Evolutionary conservation across 768 basidiomycete genomes (phyloP), one percentile per base, ranked within the genome.

Genomic region (Termitomyces sp.): DNA sequence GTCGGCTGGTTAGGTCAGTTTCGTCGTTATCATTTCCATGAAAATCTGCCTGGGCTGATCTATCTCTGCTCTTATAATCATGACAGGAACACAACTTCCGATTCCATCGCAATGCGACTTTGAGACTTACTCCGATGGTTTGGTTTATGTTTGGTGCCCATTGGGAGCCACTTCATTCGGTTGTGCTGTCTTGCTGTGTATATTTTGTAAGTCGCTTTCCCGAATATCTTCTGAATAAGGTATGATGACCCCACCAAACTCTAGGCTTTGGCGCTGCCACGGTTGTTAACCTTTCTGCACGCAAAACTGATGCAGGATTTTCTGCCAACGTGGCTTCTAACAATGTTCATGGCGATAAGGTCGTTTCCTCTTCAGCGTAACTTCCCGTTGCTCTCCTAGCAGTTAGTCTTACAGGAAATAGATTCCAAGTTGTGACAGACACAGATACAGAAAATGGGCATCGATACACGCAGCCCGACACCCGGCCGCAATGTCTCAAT

Each of bases 1-100:
- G 18, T 51, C 14, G 56, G 56, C 13, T 64, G 58, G 64, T 50
- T 65, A n/a, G n/a, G n/a, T n/a, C n/a, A n/a, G n/a, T n/a, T n/a
- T n/a, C n/a, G n/a, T n/a, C 9, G 39, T n/a, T 40, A n/a, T n/a
- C 9, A 20, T 40, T 20, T n/a, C 7, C 7, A 16, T 30, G 36
- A 37, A 9, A 10, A 12, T 24, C 3, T 8, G 26, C 27, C 34
- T 22, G 18, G 34, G 13, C 45, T 24, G 5, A n/a, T 51, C 24
- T 18, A 34, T 43, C 32, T n/a, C 30, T 59, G 58, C 36, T 30
- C 36, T 59, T 24, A 9, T 24, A 3, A 55, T 60, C n/a, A 39
- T 60, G 52, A 5, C 58, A 3, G 53, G 40, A 12, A 55, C 56
- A 12, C 59, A 60, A 50, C 40, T 60, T 26, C n/a, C n/a, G n/a